A percentile compares a stretch with the other conserved stretches of the same genome.
These are phyloP conservation scores for Huntiella savannae DNA, from an alignment of 2,329 filamentous ascomycete species.

Conservation along the genomic window DNA sequence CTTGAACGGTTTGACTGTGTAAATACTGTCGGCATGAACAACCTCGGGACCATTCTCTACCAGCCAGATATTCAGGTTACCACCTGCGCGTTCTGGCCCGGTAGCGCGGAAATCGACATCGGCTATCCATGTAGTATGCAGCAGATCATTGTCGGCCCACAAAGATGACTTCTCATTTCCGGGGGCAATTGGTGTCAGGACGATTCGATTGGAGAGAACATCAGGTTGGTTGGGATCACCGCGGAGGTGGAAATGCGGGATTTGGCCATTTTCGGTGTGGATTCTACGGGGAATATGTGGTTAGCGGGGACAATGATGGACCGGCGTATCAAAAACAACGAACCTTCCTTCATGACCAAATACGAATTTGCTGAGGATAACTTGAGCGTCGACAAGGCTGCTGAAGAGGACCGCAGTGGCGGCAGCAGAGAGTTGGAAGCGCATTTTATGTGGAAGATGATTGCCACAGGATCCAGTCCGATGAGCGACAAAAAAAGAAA, in stretches of 20 bases:
- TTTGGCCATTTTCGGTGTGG: conserved; percentile 34
- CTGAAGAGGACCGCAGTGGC: conserved; percentile 8
- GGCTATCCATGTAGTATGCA: conserved; percentile 54
- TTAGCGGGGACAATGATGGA: background rate
- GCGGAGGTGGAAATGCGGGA: conserved; percentile 36
- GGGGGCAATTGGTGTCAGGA: conserved; percentile 74
- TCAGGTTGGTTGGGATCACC: conserved; percentile 38
- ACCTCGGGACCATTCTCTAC: conserved; percentile 45
- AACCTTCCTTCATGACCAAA: conserved; percentile 55
- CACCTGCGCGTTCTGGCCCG: conserved; percentile 67
- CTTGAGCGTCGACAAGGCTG: conserved; percentile 40
- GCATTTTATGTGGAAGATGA: conserved; percentile 6
- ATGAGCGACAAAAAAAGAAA: background rate
- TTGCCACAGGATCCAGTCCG: background rate
- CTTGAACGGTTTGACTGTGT: conserved; percentile 70
- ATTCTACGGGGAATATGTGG: conserved; percentile 28
- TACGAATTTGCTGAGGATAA: conserved; percentile 52
- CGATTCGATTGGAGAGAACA: conserved; percentile 70
- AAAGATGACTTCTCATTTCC: conserved; percentile 69
- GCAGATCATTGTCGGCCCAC: conserved; percentile 51
- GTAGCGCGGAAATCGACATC: conserved; percentile 77
- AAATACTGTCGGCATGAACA: conserved; percentile 58
- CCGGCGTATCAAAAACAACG: conserved; percentile 11
- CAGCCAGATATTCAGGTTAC: conserved; percentile 91
- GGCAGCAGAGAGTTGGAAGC: conserved; percentile 9